phyloP scores from a whole-genome alignment of 2,329 filamentous ascomycete genomes.

The Neoarthrinium moseri region DNA sequence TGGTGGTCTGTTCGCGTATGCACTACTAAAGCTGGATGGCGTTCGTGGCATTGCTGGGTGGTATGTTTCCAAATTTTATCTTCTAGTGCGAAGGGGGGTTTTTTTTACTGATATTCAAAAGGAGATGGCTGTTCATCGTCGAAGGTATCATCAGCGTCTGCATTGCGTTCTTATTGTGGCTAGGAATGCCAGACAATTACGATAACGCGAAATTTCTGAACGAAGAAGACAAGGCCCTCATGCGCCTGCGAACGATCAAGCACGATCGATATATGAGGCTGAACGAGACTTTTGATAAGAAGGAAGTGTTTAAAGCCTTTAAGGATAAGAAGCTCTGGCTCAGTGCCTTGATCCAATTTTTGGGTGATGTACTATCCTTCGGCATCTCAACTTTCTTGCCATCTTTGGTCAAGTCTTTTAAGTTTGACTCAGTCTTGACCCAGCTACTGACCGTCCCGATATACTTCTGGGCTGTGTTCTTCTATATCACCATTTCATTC shows the following conservation, averaged over 20 bases:
- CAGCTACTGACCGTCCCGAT: conserved; percentile 12
- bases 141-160: conserved; percentile 8
- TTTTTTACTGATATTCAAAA: background rate
- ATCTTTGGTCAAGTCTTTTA: conserved; percentile 10
- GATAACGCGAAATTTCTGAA: conserved; percentile 10
- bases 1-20: conserved; percentile 10
- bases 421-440: conserved; percentile 8
- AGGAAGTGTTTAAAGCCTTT: conserved; percentile 10
- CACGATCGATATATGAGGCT: conserved; percentile 9
- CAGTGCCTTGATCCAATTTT: conserved; percentile 5
- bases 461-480: conserved; percentile 9
- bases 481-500: conserved; percentile 10
- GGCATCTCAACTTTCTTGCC: conserved; percentile 10
- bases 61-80: background rate
- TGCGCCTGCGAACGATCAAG: conserved; percentile 9
- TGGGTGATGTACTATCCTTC: conserved; percentile 9
- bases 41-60: conserved; percentile 6
- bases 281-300: conserved; percentile 11
- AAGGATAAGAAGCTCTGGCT: conserved; percentile 12
- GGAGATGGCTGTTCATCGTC: conserved; percentile 9
- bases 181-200: conserved; percentile 11
- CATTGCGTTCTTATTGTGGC: conserved; percentile 3
- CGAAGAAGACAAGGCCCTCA: conserved; percentile 9
- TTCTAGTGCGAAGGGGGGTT: no score
- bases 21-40: conserved; percentile 7